A percentile compares a stretch with the other conserved stretches of the same genome.
Conservation (phyloP, 495 filamentous ascomycete genomes). For the Lichina pygmaea region DNA sequence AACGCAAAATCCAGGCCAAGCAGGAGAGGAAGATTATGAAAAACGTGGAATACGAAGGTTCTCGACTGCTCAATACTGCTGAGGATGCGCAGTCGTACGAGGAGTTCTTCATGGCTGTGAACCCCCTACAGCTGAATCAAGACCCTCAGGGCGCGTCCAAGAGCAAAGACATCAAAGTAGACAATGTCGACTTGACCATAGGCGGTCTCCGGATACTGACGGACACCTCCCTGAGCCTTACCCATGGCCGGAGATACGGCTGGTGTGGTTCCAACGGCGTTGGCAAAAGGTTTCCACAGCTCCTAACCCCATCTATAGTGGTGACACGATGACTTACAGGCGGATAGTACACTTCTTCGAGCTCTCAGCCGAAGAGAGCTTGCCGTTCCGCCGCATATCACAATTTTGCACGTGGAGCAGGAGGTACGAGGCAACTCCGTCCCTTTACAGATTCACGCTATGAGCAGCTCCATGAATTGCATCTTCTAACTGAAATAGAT, state of each 20-base stretch:
- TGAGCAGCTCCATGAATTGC: background rate
- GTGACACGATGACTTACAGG: background rate
- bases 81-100: constrained; percentile 84
- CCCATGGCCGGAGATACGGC: constrained; percentile 87
- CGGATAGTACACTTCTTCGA: constrained; percentile 44
- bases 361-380: constrained; percentile 86
- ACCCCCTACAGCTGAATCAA: constrained; percentile 72
- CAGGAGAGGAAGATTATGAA: constrained; percentile 97
- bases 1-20: constrained; percentile 92
- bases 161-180: constrained; percentile 98
- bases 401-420: constrained; percentile 96
- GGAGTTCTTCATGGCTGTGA: constrained; percentile 98
- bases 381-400: constrained; percentile 84
- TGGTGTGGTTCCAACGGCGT: constrained; percentile 98
- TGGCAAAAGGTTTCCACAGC: constrained; percentile 35
- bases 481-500: constrained; percentile 24
- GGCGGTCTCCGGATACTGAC: constrained; percentile 67
- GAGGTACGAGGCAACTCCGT: constrained; percentile 28
- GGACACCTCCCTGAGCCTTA: constrained; percentile 70
- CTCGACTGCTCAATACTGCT: constrained; percentile 57
- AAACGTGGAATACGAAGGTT: constrained; percentile 92
- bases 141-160: constrained; percentile 35
- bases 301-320: background rate
- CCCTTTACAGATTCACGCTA: background rate
- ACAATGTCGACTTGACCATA: constrained; percentile 83